Base-by-base conservation (phyloP, 257 asterid genomes). In the Solanum habrochaites region DNA sequence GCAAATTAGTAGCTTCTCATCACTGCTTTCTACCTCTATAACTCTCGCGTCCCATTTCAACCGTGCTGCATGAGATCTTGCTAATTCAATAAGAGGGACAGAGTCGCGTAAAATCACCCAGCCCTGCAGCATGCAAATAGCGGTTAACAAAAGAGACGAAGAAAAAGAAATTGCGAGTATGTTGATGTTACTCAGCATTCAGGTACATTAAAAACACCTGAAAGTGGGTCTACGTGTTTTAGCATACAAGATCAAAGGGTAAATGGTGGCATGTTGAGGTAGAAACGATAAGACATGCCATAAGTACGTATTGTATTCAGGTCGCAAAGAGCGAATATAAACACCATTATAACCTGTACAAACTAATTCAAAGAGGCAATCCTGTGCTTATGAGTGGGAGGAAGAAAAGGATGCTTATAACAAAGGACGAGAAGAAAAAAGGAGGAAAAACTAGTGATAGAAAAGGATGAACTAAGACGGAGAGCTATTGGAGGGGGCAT, bases 1-100 rank as follows among this genome's bases (percentile, higher is more conserved):
- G 93, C 99, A 97, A 92, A 97, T 94, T 58, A 97, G 94, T 90
- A 97, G 96, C 83, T 90, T 91, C 92, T 97, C 99, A 11, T 96
- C 94, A 43, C 98, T 93, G 86, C 95, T 94, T 69, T 97, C 98
- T 5, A 95, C 92, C 93, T 96, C 99, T 11, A 97, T 93, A 15
- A 97, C 95, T 77, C 99, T 96, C 0, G 99, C 98, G 39, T 97
- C 99, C 99, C 99, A 97, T 92, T 93, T 97, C 91, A 97, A 89
- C 82, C 90, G 94, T 23, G 98, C 89, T 42, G 96, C 91, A 64
- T 93, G 93, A 89, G 95, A 91, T 92, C 99, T 93, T 43, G 98
- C 98, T 80, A 85, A 87, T 89, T 97, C 99, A 21, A 97, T 91
- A 2, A 95, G 94, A 85, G 93, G 92, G 85, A 91, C 88, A 18